A percentile compares a stretch with the other conserved stretches of the same genome.
phyloP scores from a whole-genome alignment of 768 basidiomycete genomes.

The Termitomyces sp. region DNA sequence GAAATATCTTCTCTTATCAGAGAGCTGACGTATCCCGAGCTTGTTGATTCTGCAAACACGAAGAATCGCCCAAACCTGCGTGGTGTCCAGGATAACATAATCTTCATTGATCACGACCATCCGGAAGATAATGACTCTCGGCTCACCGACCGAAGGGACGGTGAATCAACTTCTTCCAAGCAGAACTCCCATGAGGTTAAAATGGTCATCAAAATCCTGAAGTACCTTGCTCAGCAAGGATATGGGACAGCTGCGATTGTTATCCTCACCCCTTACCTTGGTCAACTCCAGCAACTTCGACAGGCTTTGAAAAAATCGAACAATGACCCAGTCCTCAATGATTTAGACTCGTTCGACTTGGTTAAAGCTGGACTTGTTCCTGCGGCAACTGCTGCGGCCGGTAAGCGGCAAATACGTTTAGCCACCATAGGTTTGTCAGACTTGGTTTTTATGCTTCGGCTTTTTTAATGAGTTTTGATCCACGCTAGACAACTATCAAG shows the following conservation, averaged over 20 bases:
- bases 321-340: constrained; percentile 57
- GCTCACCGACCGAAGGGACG: neutral
- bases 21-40: constrained; percentile 58
- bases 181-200: neutral
- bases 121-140: neutral
- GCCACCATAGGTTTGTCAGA: neutral
- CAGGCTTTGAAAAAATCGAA: constrained; percentile 29
- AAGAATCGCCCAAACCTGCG: neutral
- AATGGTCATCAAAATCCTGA: neutral
- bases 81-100: neutral
- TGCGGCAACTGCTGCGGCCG: constrained; percentile 8
- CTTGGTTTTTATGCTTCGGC: neutral
- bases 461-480: neutral
- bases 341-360: constrained; percentile 25
- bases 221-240: neutral
- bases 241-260: neutral
- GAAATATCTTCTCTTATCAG: constrained; percentile 64
- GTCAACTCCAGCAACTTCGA: neutral
- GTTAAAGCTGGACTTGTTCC: constrained; percentile 49
- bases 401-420: constrained; percentile 45
- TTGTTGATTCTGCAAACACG: constrained; percentile 39
- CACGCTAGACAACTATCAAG: constrained; percentile 67
- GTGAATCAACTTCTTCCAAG: neutral
- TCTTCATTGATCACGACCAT: neutral
- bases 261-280: neutral